A percentile compares a stretch with the other conserved stretches of the same genome.
Evolutionary conservation across 1,284 basidiomycete genomes (phyloP).

Genomic region (Filobasidium uniguttulatum): DNA sequence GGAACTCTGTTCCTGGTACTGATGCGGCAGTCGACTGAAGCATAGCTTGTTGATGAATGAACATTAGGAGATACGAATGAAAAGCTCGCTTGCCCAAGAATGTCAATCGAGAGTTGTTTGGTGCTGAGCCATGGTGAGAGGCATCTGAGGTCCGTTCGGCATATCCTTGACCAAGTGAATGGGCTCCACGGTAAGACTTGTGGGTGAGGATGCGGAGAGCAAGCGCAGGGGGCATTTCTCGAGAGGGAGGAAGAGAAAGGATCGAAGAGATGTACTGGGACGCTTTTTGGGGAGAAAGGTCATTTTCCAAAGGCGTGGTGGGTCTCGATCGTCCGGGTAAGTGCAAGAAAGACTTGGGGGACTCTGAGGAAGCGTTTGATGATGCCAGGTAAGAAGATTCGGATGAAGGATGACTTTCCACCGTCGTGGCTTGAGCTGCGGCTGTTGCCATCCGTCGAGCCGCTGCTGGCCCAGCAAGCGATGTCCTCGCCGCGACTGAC

Average conservation of each 20-base stretch:
- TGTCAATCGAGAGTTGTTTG: constrained; percentile 30
- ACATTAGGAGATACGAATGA: constrained; percentile 28
- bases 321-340: neutral
- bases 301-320: neutral
- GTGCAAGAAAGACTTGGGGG: neutral
- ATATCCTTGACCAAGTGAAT: constrained; percentile 20
- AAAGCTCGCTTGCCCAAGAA: constrained; percentile 34
- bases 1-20: neutral
- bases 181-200: constrained; percentile 32
- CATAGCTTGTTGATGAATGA: constrained; percentile 24
- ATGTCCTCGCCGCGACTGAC: no score
- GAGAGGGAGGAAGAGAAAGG: constrained; percentile 24
- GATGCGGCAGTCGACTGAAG: neutral
- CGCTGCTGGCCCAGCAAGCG: no score
- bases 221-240: constrained; percentile 28
- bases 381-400: neutral
- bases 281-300: constrained; percentile 19
- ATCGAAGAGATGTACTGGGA: constrained; percentile 27
- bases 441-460: neutral
- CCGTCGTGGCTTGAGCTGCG: neutral
- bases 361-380: neutral
- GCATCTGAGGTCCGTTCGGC: neutral
- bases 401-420: no score
- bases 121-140: constrained; percentile 10
- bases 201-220: constrained; percentile 36